phyloP scores from a whole-genome alignment of 805 yeast genomes.

The Wickerhamomyces subpelliculosus region DNA sequence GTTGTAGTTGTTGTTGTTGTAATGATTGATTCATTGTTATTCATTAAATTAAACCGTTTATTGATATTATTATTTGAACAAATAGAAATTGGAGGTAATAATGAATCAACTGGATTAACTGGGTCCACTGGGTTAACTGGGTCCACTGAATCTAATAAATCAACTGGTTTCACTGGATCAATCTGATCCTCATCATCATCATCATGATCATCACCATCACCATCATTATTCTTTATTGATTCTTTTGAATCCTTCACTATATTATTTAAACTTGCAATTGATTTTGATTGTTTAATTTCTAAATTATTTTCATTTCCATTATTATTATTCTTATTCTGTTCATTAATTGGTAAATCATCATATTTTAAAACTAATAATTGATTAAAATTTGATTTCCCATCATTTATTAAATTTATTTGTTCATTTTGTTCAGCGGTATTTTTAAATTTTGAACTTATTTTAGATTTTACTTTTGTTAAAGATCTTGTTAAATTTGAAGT shows the following conservation, averaged over 20 bases:
- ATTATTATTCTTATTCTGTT: too few species aligned
- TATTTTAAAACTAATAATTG: conserved; percentile 17
- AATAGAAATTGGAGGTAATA: neutral
- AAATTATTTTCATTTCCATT: neutral
- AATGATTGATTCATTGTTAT: neutral
- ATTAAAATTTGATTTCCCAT: conserved; percentile 9
- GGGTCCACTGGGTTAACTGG: neutral
- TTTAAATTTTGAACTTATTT: conserved; percentile 14
- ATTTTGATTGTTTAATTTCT: neutral
- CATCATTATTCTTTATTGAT: too few species aligned
- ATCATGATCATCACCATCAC: neutral
- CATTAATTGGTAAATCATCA: conserved; percentile 8
- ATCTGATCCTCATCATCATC: too few species aligned
- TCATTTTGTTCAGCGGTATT: neutral
- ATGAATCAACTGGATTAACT: too few species aligned
- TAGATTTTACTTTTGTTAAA: conserved; percentile 16
- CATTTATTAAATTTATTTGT: neutral
- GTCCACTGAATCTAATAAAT: neutral
- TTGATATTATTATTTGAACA: too few species aligned
- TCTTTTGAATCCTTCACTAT: too few species aligned
- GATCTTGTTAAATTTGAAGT: conserved; percentile 16
- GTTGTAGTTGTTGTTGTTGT: neutral
- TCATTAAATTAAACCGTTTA: too few species aligned
- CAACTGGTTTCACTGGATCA: neutral
- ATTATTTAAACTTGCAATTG: neutral